Percentiles rank a stretch among this genome's conserved stretches.
These are phyloP conservation scores for Globisporangium middletonii DNA, from an alignment of 352 stramenopile genomes.

Conservation along the genomic window DNA sequence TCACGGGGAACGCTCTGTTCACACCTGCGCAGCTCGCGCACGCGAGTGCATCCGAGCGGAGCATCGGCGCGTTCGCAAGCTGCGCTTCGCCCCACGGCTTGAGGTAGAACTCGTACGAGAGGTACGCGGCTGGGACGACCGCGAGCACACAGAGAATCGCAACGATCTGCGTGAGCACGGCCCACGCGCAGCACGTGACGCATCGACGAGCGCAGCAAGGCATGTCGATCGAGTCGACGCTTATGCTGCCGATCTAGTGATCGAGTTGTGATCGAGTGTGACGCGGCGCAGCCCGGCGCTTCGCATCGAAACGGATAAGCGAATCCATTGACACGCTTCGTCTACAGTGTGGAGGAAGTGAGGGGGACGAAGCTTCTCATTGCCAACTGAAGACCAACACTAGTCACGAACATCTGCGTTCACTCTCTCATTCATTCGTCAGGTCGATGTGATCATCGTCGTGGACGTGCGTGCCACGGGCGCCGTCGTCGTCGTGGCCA, in stretches of 20 bases:
- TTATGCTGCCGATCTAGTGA: too few relatives aligned
- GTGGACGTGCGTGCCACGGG: too few relatives aligned
- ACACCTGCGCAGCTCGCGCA: slow-evolving; percentile 38
- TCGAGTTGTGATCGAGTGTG: too few relatives aligned
- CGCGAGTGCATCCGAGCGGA: slow-evolving; percentile 14
- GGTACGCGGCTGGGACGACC: slow-evolving; percentile 28
- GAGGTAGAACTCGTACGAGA: slow-evolving; percentile 38
- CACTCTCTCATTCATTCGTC: not conserved
- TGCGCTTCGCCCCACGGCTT: slow-evolving; percentile 42
- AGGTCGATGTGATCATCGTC: too few relatives aligned
- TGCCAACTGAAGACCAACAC: too few relatives aligned
- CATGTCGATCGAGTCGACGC: not conserved
- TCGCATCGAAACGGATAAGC: too few relatives aligned
- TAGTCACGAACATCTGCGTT: not conserved
- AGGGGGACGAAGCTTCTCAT: too few relatives aligned
- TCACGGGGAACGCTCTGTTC: slow-evolving; percentile 39
- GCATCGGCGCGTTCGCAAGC: slow-evolving; percentile 3
- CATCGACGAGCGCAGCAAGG: not conserved
- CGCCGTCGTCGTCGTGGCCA: not conserved
- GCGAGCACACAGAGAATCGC: slow-evolving; percentile 23
- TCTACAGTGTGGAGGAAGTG: too few relatives aligned
- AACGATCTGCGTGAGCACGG: slow-evolving; percentile 22
- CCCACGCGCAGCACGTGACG: slow-evolving; percentile 16
- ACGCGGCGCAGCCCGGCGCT: too few relatives aligned
- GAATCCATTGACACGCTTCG: too few relatives aligned